These are phyloP conservation scores for Stephanodiscus minutulus DNA, from an alignment of 108 stramenopile genomes.

Conservation along the genomic window DNA sequence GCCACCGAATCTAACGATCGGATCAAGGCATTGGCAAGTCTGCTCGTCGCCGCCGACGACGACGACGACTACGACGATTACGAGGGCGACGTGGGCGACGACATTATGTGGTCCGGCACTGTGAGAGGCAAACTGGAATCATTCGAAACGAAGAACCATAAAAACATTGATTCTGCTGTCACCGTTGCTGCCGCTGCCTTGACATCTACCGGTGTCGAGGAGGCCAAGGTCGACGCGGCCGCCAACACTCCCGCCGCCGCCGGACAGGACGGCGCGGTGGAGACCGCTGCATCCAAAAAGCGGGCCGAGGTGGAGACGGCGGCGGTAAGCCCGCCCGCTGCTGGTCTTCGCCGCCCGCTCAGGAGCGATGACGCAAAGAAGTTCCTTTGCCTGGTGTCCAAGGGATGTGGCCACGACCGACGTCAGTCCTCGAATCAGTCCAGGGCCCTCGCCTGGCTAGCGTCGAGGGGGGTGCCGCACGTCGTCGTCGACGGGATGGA, in stretches of 20 bases:
- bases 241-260: background rate
- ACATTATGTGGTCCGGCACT: background rate
- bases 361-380: slow-evolving; percentile 25
- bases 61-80: background rate
- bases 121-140: background rate
- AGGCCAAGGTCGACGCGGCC: background rate
- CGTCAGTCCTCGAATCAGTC: slow-evolving; percentile 43
- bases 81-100: background rate
- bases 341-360: background rate
- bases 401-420: slow-evolving; percentile 30
- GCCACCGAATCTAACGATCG: background rate
- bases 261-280: background rate
- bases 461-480: slow-evolving; percentile 38
- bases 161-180: background rate
- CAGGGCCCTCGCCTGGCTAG: slow-evolving; percentile 27
- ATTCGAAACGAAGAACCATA: background rate
- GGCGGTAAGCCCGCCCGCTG: background rate
- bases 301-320: background rate
- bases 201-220: background rate
- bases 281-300: background rate
- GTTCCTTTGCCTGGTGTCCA: slow-evolving; percentile 40
- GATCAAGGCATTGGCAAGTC: slow-evolving; percentile 6
- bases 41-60: background rate
- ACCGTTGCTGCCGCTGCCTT: no score
- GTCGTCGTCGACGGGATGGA: slow-evolving; percentile 65